These are phyloP conservation scores for Fusarium metavorans DNA, from an alignment of 2,329 filamentous ascomycete genomes.

Conservation along the genomic window DNA sequence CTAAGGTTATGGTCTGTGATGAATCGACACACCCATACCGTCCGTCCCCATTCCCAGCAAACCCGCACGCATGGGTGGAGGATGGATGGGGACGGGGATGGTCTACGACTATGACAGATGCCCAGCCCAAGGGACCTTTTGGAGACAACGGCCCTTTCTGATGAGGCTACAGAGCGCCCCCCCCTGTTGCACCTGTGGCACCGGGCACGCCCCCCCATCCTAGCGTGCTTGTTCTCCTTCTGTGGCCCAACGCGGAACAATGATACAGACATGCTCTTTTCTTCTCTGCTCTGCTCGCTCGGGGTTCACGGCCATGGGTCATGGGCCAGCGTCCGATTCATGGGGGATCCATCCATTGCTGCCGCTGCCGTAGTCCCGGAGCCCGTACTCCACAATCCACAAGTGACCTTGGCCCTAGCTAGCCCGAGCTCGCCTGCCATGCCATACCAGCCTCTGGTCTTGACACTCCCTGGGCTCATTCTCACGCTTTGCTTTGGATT, in stretches of 20 bases:
- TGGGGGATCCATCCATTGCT: constrained; percentile 35
- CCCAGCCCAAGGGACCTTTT: constrained; percentile 37
- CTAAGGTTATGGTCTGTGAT: constrained; percentile 28
- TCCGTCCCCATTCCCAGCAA: constrained; percentile 12
- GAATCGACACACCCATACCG: constrained; percentile 11
- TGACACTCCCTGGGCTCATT: constrained; percentile 35
- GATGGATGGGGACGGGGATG: constrained; percentile 18
- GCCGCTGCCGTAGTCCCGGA: constrained; percentile 41
- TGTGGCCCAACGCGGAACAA: constrained; percentile 36
- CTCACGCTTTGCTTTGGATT: constrained; percentile 20
- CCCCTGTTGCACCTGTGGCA: constrained; percentile 37
- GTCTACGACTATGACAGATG: constrained; percentile 34
- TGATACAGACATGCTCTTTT: constrained; percentile 5
- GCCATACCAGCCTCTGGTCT: constrained; percentile 2
- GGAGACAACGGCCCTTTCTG: constrained; percentile 35
- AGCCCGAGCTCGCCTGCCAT: constrained; percentile 27
- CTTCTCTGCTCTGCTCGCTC: constrained; percentile 29
- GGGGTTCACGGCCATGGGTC: constrained; percentile 36
- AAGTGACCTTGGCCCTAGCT: constrained; percentile 23
- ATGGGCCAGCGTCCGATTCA: constrained; percentile 31
- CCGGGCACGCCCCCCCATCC: constrained; percentile 30
- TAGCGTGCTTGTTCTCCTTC: constrained; percentile 34
- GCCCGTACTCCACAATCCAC: constrained; percentile 39
- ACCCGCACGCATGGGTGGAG: constrained; percentile 10
- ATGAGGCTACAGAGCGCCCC: constrained; percentile 32